phyloP scores from a whole-genome alignment of 2,329 filamentous ascomycete genomes.

The Coniochaeta pulveracea region DNA sequence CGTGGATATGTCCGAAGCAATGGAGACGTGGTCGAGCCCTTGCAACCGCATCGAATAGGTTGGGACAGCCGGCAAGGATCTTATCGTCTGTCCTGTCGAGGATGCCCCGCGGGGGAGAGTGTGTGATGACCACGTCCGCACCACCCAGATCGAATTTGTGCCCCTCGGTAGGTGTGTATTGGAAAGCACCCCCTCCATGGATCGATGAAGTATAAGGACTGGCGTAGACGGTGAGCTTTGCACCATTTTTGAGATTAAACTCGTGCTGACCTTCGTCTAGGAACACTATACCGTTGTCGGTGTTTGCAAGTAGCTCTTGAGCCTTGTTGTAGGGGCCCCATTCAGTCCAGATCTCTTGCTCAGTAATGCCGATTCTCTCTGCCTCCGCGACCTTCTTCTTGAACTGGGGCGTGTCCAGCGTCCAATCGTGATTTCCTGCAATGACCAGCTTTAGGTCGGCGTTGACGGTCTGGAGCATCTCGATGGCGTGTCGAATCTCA shows the following conservation, averaged over 20 bases:
- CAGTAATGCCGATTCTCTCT: conserved; percentile 5
- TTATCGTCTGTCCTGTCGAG: conserved; percentile 27
- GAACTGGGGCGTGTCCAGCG: conserved; percentile 22
- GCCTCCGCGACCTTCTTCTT: conserved; percentile 10
- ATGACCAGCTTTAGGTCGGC: conserved; percentile 42
- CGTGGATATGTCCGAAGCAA: conserved; percentile 50
- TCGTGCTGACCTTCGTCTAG: conserved; percentile 37
- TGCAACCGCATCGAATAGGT: conserved; percentile 33
- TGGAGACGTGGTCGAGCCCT: conserved; percentile 32
- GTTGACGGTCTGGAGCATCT: conserved; percentile 26
- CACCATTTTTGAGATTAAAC: conserved; percentile 37
- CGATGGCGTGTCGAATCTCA: conserved; percentile 28
- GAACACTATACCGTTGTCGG: conserved; percentile 29
- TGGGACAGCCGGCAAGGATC: conserved; percentile 26
- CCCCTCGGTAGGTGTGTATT: conserved; percentile 25
- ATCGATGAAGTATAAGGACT: conserved; percentile 39
- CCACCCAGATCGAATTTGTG: conserved; percentile 26
- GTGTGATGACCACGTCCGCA: conserved; percentile 39
- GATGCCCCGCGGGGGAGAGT: conserved; percentile 41
- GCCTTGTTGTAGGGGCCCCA: conserved; percentile 29
- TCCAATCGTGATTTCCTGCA: conserved; percentile 43
- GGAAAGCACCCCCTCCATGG: conserved; percentile 36
- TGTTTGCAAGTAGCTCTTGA: conserved; percentile 24
- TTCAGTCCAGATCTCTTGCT: conserved; percentile 12
- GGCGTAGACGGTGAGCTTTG: conserved; percentile 35